These are phyloP conservation scores for Aspergillus diversus DNA, from an alignment of 495 filamentous ascomycete genomes.

Conservation along the genomic window DNA sequence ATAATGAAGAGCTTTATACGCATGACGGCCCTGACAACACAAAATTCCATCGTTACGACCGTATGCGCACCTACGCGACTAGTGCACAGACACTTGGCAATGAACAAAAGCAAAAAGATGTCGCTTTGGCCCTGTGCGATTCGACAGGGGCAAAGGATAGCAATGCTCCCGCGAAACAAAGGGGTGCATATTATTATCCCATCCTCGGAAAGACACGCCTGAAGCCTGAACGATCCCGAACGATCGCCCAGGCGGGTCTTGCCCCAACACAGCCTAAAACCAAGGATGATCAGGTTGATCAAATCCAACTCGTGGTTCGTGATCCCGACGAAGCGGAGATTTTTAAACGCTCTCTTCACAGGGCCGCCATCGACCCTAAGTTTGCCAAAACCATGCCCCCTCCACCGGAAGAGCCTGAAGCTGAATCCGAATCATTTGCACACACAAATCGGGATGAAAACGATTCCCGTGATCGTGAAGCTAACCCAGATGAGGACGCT, in stretches of 20 bases:
- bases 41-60: conserved; percentile 71
- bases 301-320: conserved; percentile 56
- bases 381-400: conserved; percentile 44
- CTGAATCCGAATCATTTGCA: conserved; percentile 17
- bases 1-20: conserved; percentile 70
- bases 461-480: conserved; percentile 12
- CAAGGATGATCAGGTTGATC: conserved; percentile 55
- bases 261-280: conserved; percentile 40
- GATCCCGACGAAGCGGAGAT: conserved; percentile 58
- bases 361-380: conserved; percentile 49
- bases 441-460: conserved; percentile 7
- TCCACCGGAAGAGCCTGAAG: conserved; percentile 36
- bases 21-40: conserved; percentile 46
- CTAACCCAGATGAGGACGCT: conserved; percentile 17
- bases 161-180: conserved; percentile 45
- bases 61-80: conserved; percentile 83
- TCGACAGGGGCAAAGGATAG: conserved; percentile 48
- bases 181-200: conserved; percentile 89
- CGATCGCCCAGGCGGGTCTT: conserved; percentile 51
- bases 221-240: conserved; percentile 59
- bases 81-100: conserved; percentile 64
- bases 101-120: conserved; percentile 56
- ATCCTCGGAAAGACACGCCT: conserved; percentile 71
- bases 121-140: conserved; percentile 66
- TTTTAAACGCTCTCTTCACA: conserved; percentile 50